Evolutionary conservation across 2,329 filamentous ascomycete species (phyloP).

Genomic region (Kalaharituber pfeilii): DNA sequence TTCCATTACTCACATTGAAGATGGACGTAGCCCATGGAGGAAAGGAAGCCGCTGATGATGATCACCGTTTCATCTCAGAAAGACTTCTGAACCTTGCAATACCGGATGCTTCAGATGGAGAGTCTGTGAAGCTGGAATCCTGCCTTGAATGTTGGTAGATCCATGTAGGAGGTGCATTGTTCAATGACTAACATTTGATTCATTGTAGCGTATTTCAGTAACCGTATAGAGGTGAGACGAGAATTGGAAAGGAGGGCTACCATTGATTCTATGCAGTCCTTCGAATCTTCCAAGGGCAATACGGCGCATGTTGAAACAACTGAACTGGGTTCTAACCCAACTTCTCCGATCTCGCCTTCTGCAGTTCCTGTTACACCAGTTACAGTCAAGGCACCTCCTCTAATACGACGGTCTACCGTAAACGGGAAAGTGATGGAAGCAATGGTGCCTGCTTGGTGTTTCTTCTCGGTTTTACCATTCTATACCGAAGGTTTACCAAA

Average conservation of each 20-base stretch:
- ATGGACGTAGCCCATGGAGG: constrained; percentile 91
- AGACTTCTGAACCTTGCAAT: constrained; percentile 78
- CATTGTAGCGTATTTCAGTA: constrained; percentile 76
- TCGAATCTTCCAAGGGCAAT: constrained; percentile 9
- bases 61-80: constrained; percentile 91
- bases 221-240: constrained; percentile 70
- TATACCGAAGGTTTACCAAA: constrained; percentile 16
- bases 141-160: constrained; percentile 51
- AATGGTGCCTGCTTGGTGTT: constrained; percentile 92
- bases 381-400: not conserved
- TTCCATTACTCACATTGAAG: constrained; percentile 76
- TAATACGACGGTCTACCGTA: not conserved
- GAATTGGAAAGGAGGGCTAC: constrained; percentile 49
- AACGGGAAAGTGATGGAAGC: constrained; percentile 38
- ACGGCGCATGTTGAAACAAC: constrained; percentile 12
- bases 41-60: constrained; percentile 62
- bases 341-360: constrained; percentile 16
- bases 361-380: not conserved
- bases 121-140: constrained; percentile 64
- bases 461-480: constrained; percentile 51
- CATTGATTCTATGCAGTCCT: constrained; percentile 14
- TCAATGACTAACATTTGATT: not conserved
- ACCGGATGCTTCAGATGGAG: constrained; percentile 49
- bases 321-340: constrained; percentile 18
- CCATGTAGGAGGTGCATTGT: not conserved